phyloP scores from a whole-genome alignment of 345 rosid genomes.

The Dimocarpus longan region DNA sequence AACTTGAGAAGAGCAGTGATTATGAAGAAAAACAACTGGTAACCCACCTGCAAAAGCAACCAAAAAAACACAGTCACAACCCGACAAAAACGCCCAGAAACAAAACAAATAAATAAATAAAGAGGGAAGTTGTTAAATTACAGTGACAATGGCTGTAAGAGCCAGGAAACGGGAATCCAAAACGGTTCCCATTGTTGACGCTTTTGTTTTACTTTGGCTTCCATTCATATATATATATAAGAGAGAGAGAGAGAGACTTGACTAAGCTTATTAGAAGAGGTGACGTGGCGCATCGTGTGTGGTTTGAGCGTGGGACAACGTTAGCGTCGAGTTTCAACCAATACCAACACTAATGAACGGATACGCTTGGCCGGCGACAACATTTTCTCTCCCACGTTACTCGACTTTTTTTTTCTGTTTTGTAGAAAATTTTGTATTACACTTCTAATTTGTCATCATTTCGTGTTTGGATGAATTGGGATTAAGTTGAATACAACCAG shows the following conservation, averaged over 20 bases:
- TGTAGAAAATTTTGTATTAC: background rate
- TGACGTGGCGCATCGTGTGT: background rate
- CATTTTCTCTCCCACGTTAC: background rate
- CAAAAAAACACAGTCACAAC: background rate
- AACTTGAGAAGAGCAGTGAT: conserved; percentile 82
- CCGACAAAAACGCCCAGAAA: background rate
- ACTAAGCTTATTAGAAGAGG: background rate
- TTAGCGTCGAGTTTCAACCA: background rate
- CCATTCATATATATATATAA: no score
- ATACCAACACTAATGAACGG: background rate
- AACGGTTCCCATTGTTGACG: conserved; percentile 62
- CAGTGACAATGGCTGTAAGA: conserved; percentile 72
- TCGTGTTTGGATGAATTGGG: no score
- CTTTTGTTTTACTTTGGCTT: no score
- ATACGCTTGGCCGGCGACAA: background rate
- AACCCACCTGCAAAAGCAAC: conserved; percentile 55
- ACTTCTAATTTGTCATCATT: no score
- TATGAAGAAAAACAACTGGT: conserved; percentile 72
- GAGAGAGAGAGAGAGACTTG: no score
- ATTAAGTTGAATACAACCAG: no score
- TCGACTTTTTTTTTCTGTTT: background rate
- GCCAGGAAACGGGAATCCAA: conserved; percentile 83
- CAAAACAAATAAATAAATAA: background rate
- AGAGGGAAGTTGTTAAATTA: conserved; percentile 21
- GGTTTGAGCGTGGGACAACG: background rate